These are phyloP conservation scores for Hypericum androsaemum DNA, from an alignment of 345 rosid species.

Conservation along the genomic window DNA sequence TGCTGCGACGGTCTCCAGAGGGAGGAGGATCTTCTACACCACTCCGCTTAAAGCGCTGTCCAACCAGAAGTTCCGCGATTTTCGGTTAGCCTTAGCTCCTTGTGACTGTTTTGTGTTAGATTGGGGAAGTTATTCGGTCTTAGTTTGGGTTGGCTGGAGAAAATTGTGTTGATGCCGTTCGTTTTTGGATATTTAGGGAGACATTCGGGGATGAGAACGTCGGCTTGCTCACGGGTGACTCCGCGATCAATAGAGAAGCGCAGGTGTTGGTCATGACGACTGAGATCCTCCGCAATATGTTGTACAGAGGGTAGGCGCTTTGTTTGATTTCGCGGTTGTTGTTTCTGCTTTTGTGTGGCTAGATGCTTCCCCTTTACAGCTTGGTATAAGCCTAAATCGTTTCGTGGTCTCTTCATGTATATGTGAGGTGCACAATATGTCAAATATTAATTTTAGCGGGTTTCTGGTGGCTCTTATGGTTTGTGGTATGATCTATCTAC, in stretches of 20 bases:
- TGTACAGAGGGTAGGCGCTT: constrained; percentile 63
- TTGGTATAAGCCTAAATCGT: no score
- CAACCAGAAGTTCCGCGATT: constrained; percentile 93
- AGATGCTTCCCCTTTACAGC: no score
- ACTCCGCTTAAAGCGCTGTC: constrained; percentile 97
- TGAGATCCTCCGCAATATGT: constrained; percentile 90
- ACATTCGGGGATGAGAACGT: constrained; percentile 84
- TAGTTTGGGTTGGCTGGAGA: background rate
- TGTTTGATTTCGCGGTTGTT: background rate
- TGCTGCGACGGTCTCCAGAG: constrained; percentile 76
- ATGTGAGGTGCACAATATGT: no score
- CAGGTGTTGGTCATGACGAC: constrained; percentile 86
- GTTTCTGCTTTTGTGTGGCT: no score
- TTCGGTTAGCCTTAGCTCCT: constrained; percentile 45
- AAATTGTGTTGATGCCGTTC: background rate
- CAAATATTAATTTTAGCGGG: no score
- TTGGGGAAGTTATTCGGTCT: background rate
- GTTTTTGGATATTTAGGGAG: constrained; percentile 33
- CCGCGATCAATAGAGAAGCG: constrained; percentile 77
- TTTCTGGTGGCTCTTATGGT: no score
- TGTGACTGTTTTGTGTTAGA: background rate
- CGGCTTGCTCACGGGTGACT: constrained; percentile 91
- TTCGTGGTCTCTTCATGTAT: no score
- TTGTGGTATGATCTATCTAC: no score
- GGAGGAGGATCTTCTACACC: constrained; percentile 76